These are phyloP conservation scores for Rubia tinctorum DNA, from an alignment of 305 asterid species.

Conservation along the genomic window DNA sequence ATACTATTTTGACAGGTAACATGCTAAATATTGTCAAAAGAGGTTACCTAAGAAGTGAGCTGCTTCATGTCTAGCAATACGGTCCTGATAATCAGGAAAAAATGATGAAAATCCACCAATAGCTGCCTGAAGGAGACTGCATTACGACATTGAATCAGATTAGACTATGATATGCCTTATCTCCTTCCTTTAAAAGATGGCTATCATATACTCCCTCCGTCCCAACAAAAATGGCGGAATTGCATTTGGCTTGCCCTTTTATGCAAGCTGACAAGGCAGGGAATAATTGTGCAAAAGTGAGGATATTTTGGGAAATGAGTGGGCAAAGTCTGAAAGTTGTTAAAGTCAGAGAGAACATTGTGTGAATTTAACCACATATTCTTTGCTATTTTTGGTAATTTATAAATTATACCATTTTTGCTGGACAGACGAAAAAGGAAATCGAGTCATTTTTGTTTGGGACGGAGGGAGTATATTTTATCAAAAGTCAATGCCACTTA, in stretches of 20 bases:
- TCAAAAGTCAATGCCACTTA: constrained; percentile 29
- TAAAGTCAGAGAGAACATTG: too few species aligned
- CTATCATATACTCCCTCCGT: background rate
- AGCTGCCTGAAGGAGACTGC: constrained; percentile 93
- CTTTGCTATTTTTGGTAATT: too few species aligned
- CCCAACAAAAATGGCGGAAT: too few species aligned
- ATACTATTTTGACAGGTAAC: background rate
- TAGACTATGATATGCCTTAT: background rate
- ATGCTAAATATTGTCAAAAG: background rate
- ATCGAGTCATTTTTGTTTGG: background rate
- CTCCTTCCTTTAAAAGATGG: background rate
- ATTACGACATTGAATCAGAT: constrained; percentile 21
- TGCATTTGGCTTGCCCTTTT: too few species aligned
- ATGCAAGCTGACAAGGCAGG: too few species aligned
- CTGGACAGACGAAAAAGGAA: too few species aligned
- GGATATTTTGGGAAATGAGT: too few species aligned
- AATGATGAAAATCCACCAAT: constrained; percentile 79
- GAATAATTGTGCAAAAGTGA: too few species aligned
- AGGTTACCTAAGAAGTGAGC: constrained; percentile 86
- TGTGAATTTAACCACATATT: too few species aligned
- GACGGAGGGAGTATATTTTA: background rate
- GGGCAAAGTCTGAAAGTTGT: too few species aligned
- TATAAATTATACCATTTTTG: too few species aligned
- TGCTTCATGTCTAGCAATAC: constrained; percentile 92
- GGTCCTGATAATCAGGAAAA: constrained; percentile 84